These are phyloP conservation scores for Amborella trichopoda DNA, from an alignment of 164 flowering plant species.

Conservation along the genomic window DNA sequence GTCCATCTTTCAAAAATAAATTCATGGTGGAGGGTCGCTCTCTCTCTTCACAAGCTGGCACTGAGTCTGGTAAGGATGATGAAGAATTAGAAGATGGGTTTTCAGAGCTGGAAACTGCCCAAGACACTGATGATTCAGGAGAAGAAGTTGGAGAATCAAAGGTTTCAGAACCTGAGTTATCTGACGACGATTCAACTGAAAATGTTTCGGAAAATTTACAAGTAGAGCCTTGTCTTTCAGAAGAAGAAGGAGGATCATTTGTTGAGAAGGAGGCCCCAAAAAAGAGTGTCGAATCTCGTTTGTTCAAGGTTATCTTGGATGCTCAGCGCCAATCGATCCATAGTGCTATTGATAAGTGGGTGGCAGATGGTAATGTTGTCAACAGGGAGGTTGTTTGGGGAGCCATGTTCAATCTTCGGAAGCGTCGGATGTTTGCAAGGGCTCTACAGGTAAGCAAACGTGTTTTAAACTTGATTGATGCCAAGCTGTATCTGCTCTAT, in stretches of 20 bases:
- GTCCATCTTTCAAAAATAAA: too few species aligned
- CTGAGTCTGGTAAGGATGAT: slow-evolving; percentile 43
- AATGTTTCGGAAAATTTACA: slow-evolving; percentile 13
- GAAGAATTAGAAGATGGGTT: slow-evolving; percentile 60
- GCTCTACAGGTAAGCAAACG: slow-evolving; percentile 61
- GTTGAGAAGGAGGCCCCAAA: slow-evolving; percentile 1
- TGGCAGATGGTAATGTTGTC: slow-evolving; percentile 44
- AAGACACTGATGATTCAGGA: background rate
- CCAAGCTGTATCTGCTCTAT: background rate
- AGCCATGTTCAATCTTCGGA: slow-evolving; percentile 38
- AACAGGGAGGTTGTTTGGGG: slow-evolving; percentile 20
- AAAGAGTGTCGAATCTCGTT: slow-evolving; percentile 9
- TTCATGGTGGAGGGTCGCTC: slow-evolving; percentile 12
- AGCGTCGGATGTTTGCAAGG: slow-evolving; percentile 31
- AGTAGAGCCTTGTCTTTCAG: slow-evolving; percentile 23
- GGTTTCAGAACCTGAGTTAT: slow-evolving; percentile 40
- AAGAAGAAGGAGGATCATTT: slow-evolving; percentile 13
- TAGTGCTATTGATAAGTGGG: slow-evolving; percentile 41
- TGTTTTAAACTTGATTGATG: background rate
- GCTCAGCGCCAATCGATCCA: slow-evolving; percentile 22
- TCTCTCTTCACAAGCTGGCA: slow-evolving; percentile 61
- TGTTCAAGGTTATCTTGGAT: slow-evolving; percentile 26
- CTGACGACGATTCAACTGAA: slow-evolving; percentile 24
- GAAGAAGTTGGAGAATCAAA: slow-evolving; percentile 18
- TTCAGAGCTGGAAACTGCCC: slow-evolving; percentile 56